phyloP scores from a whole-genome alignment of 352 stramenopile genomes.

The Pythium phragmitis region DNA sequence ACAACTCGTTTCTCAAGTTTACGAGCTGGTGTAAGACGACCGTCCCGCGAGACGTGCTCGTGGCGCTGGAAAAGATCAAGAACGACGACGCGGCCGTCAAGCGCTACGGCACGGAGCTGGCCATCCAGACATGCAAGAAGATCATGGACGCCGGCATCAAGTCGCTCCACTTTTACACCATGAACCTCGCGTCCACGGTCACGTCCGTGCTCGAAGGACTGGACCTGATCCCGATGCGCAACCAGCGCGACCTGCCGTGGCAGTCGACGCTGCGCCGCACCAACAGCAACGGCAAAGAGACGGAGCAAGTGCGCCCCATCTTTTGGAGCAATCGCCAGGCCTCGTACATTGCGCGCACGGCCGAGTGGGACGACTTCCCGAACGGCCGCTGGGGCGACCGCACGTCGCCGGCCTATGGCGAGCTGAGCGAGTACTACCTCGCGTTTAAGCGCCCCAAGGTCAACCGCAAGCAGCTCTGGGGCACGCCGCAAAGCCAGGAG shows the following conservation, averaged over 20 bases:
- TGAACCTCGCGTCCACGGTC: constrained; percentile 91
- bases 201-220: constrained; percentile 81
- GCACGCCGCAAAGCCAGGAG: constrained; percentile 72
- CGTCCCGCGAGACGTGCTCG: constrained; percentile 85
- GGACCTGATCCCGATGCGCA: constrained; percentile 55
- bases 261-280: constrained; percentile 64
- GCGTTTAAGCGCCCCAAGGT: constrained; percentile 81
- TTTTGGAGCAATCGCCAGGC: constrained; percentile 98
- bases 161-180: constrained; percentile 95
- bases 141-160: constrained; percentile 79
- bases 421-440: constrained; percentile 95
- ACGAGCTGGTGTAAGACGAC: constrained; percentile 97
- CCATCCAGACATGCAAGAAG: constrained; percentile 91
- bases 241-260: constrained; percentile 73
- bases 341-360: constrained; percentile 95
- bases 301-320: constrained; percentile 94
- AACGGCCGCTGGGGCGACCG: constrained; percentile 96
- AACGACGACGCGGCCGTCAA: constrained; percentile 94
- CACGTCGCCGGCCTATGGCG: constrained; percentile 93
- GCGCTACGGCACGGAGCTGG: constrained; percentile 93
- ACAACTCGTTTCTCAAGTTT: constrained; percentile 98
- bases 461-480: constrained; percentile 74
- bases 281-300: constrained; percentile 58
- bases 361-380: constrained; percentile 96
- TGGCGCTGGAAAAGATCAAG: constrained; percentile 85